Conservation (phyloP, 2,329 filamentous ascomycete genomes). For the Leptographium lundbergii region DNA sequence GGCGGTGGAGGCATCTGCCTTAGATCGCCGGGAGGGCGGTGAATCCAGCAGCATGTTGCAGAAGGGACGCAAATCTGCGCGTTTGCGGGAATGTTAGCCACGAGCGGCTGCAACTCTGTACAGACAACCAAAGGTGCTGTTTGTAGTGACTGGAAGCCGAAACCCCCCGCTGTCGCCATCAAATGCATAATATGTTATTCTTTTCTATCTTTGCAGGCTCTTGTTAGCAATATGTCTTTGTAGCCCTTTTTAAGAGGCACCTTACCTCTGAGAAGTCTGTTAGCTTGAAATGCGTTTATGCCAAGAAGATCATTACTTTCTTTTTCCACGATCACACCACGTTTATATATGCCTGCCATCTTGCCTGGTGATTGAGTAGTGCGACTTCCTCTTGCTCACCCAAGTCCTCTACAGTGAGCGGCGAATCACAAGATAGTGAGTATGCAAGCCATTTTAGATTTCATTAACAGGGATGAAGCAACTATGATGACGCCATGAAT, state of each 20-base stretch:
- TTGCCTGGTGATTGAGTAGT: too few species aligned
- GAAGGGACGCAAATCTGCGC: neutral
- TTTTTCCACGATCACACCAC: neutral
- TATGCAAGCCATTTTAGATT: too few species aligned
- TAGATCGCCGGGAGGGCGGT: neutral
- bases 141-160: neutral
- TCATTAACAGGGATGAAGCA: too few species aligned
- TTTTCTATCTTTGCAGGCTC: neutral
- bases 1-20: neutral
- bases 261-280: too few species aligned
- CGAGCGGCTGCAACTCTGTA: neutral
- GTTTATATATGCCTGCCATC: too few species aligned
- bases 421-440: too few species aligned
- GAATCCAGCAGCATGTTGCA: constrained; percentile 1
- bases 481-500: too few species aligned
- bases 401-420: too few species aligned
- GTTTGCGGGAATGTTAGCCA: neutral
- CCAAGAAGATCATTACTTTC: too few species aligned
- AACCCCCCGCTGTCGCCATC: neutral
- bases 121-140: neutral
- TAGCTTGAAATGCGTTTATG: too few species aligned
- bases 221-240: neutral
- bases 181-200: neutral
- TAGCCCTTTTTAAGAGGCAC: neutral
- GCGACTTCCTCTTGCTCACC: too few species aligned